These are phyloP conservation scores for Trichoderma pleuroti DNA, from an alignment of 2,329 filamentous ascomycete species.

Conservation along the genomic window DNA sequence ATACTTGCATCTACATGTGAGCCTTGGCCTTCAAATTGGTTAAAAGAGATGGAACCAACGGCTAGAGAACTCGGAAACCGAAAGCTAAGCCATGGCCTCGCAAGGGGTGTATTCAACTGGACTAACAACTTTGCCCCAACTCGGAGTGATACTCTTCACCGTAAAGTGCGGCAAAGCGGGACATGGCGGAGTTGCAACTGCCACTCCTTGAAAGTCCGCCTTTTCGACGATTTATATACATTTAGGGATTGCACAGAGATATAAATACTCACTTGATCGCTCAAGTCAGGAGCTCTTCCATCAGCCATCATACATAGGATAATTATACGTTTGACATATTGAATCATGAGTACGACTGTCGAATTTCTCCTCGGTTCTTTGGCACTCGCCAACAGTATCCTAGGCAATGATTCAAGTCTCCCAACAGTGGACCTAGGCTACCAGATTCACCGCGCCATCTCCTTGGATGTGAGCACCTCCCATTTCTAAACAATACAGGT, in stretches of 20 bases:
- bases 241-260: not conserved
- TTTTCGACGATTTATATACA: not conserved
- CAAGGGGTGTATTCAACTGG: not conserved
- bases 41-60: not conserved
- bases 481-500: not conserved
- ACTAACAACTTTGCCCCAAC: not conserved
- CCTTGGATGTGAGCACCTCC: not conserved
- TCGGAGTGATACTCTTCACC: not conserved
- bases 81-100: not conserved
- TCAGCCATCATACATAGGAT: not conserved
- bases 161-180: not conserved
- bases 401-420: not conserved
- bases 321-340: not conserved
- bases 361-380: not conserved
- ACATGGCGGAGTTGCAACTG: not conserved
- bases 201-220: not conserved
- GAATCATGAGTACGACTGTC: not conserved
- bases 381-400: not conserved
- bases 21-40: not conserved
- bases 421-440: not conserved
- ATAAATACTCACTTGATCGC: not conserved
- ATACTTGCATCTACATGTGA: not conserved
- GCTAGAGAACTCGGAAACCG: not conserved
- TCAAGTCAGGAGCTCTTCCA: not conserved
- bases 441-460: not conserved